Evolutionary conservation across 2,329 filamentous ascomycete species (phyloP).

Genomic region (Scedosporium aurantiacum): DNA sequence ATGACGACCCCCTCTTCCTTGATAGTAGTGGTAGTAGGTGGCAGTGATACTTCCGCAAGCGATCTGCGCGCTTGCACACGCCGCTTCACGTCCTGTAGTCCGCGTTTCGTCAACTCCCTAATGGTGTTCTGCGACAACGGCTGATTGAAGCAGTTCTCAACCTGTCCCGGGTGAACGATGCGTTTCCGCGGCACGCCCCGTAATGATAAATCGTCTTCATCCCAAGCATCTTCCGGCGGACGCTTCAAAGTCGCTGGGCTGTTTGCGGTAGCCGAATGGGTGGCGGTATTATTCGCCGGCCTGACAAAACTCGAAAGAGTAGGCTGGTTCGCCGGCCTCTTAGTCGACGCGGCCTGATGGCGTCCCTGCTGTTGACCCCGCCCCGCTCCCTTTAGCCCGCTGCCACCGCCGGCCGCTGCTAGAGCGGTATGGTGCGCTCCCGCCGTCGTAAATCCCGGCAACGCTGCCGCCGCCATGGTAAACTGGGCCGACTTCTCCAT

Average conservation of each 20-base stretch:
- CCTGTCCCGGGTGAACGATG: not conserved
- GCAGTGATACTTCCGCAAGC: not conserved
- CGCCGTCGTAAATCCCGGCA: constrained; percentile 52
- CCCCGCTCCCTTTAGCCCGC: constrained; percentile 11
- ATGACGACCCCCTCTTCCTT: too few relatives aligned
- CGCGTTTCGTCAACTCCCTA: not conserved
- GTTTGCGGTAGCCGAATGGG: constrained; percentile 6
- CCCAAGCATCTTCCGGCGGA: constrained; percentile 7
- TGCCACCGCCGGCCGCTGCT: constrained; percentile 17
- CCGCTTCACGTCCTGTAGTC: constrained; percentile 11
- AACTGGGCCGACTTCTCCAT: constrained; percentile 50
- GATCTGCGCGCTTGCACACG: constrained; percentile 11
- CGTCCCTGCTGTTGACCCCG: constrained; percentile 11
- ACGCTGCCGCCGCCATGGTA: constrained; percentile 41
- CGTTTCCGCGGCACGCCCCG: constrained; percentile 14
- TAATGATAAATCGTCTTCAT: constrained; percentile 19
- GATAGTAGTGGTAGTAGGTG: constrained; percentile 3
- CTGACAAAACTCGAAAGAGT: constrained; percentile 31
- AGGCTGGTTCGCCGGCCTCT: constrained; percentile 22
- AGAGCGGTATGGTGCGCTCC: constrained; percentile 38
- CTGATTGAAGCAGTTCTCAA: constrained; percentile 1
- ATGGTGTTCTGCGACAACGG: not conserved
- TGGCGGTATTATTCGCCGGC: constrained; percentile 14
- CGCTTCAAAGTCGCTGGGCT: constrained; percentile 10
- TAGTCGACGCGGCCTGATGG: constrained; percentile 10